These are phyloP conservation scores for Dentipellis fragilis DNA, from an alignment of 768 basidiomycete genomes.

Conservation along the genomic window DNA sequence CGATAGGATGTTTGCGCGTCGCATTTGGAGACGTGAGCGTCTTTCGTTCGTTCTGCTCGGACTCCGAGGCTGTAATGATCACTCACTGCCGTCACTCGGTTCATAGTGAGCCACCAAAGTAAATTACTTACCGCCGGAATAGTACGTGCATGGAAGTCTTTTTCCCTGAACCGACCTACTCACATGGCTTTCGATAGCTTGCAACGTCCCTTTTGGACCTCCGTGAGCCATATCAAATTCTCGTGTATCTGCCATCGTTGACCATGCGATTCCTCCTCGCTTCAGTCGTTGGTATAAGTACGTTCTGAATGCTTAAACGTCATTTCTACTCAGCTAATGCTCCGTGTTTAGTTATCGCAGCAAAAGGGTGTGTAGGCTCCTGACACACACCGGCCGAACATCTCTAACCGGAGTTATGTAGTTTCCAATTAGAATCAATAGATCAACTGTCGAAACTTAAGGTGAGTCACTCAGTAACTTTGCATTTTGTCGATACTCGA, in stretches of 20 bases:
- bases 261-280: neutral
- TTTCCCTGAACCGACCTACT: neutral
- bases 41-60: too few species aligned
- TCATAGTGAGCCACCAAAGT: conserved; percentile 2
- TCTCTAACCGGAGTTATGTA: conserved; percentile 10
- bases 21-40: conserved; percentile 3
- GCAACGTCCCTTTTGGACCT: conserved; percentile 2
- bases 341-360: conserved; percentile 33
- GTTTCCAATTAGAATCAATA: conserved; percentile 24
- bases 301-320: neutral
- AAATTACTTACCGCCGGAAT: conserved; percentile 1
- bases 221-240: neutral
- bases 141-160: neutral
- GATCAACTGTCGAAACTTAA: neutral
- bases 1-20: conserved; percentile 4
- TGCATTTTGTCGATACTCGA: too few species aligned
- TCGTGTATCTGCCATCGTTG: too few species aligned
- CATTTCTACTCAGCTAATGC: neutral
- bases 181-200: neutral
- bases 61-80: too few species aligned
- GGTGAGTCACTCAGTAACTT: neutral
- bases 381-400: neutral
- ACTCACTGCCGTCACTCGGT: too few species aligned
- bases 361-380: conserved; percentile 33
- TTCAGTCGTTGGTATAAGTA: neutral